Base-by-base conservation (phyloP, 768 basidiomycete genomes). In the Hericium erinaceus region DNA sequence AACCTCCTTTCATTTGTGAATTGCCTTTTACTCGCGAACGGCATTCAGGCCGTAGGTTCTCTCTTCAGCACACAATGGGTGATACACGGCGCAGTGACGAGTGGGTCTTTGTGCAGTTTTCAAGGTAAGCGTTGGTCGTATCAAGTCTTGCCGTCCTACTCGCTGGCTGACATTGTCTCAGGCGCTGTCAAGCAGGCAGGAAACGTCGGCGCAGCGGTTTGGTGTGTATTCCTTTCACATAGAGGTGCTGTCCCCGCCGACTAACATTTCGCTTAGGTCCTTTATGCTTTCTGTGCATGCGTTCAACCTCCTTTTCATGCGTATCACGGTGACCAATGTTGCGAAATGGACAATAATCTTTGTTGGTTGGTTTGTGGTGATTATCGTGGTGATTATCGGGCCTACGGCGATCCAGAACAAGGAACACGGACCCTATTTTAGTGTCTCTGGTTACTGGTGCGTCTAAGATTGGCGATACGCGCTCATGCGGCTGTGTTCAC, bases 361-460 rank as follows among this genome's bases (percentile, higher is more conserved):
- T 22, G 33, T 56, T 5, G 75, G 72, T 7, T 80, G 78, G 78
- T 24, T 56, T 8, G 48, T 72, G 7, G 63, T 77, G 2, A 53
- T 62, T 1, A 54, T 72, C 33, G 58, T 75, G 18, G 71, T 75
- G 12, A 18, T 68, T 3, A 61, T 77, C 28, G 77, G 77, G 1
- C 75, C 74, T 3, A 56, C 68, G 3, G 72, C 64, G 0, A 64
- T 78, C 37, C 68, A 75, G 59, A 70, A 58, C 2, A 50, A 66
- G 3, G 57, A 62, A 6, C 63, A 60, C 15, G 77, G 77, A 0
- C 70, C 74, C 1, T 80, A 76, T 60, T 80, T 75, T 57, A 75
- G 77, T 1, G 68, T 76, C 15, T 69, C 77, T 0, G 77, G 77
- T 2, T 70, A 65, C 55, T 77, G 76, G 78, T 72, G 33, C 41